Base-by-base conservation (phyloP, 2,329 filamentous ascomycete genomes). In the Pseudovirgaria hyperparasitica region DNA sequence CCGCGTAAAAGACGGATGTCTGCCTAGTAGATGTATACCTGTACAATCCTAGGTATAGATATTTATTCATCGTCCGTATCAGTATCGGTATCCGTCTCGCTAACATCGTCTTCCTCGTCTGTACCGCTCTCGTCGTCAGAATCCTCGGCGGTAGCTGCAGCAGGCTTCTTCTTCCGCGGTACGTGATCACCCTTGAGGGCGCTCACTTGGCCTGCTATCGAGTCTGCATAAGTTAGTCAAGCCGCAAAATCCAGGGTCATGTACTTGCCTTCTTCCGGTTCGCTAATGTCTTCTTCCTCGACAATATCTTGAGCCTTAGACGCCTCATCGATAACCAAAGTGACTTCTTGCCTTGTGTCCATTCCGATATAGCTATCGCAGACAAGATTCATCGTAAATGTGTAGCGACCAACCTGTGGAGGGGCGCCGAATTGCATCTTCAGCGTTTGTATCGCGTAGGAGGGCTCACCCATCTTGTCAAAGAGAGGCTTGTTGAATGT, bases 341-440 rank as follows among this genome's bases (percentile, higher is more conserved):
- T 85, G 16, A 93, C 82, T 47, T 94, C 84, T 65, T 82, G 73
- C 66, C 85, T 90, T 26, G 78, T 80, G 51, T 98, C 92, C 40
- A 94, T 84, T 23, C 90, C 90, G 23, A 98, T 67, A 45, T 98
- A 98, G 48, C 82, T 86, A 57, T 98, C 90, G 48, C 86, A 94
- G 28, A 96, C 67, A 36, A 94, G 64, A 54, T 96, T 79, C 75
- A 96, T 81, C 34, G 85, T 79, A 50, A 98, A 98, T 2, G 81
- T 86, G 60, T 93, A 98, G 53, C 86, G 79, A 23, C 87, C 90
- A 5, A 82, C 72, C 50, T 93, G 82, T 14, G 87, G 85, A 22
- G 90, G 90, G 2, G 90, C 87, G 39, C 87, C 82, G 55, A 98
- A 98, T 53, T 94, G 84, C 53, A 92, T 87, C 66, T 93, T 96